Base-by-base conservation (phyloP, 805 yeast species). In the Schwanniomyces yamadae region DNA sequence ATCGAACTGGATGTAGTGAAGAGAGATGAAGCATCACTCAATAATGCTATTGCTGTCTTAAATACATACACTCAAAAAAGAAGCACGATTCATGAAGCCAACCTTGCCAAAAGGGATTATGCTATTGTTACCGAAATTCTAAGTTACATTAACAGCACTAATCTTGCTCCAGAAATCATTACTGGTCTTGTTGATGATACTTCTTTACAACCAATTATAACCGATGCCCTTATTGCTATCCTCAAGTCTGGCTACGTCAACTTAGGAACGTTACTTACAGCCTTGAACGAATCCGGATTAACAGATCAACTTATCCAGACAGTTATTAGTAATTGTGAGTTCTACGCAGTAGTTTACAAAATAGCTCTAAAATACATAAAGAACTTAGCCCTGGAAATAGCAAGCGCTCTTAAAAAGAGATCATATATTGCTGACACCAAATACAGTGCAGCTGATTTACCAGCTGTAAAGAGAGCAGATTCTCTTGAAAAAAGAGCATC, bases 271-370 rank as follows among this genome's bases (percentile, higher is more conserved):
- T 63, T 67, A 45, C 55, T 66, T 42, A 62, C 52, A 26, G 58
- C 70, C 20, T 60, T 67, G 46, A 60, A 58, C 41, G 66, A 67
- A 36, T 66, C 72, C 24, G 73, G 73, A 26, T 60, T 67, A 41
- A 69, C 69, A 26, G 59, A 49, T 23, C 50, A 46, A 14, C 66
- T 66, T 31, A 63, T 67, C 38, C 41, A 61, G 36, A 54, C 52
- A 47, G 46, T 67, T 39, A 59, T 67, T 45, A 44, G 40, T 34
- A 61, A 67, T 49, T 67, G 73, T 57, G 34, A 48, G 5, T 61
- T 67, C 49, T 67, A 67, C 49, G 56, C 61, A 19, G 60, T 57
- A 34, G 65, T 67, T 41, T 67, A 57, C 53, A 53, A 59, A 39
- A 44, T 67, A 39, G 72, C 67, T 9, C 48, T 57, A 28, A 32